Conservation (phyloP, 1,284 basidiomycete species). For the Melanopsichium pennsylvanicum region DNA sequence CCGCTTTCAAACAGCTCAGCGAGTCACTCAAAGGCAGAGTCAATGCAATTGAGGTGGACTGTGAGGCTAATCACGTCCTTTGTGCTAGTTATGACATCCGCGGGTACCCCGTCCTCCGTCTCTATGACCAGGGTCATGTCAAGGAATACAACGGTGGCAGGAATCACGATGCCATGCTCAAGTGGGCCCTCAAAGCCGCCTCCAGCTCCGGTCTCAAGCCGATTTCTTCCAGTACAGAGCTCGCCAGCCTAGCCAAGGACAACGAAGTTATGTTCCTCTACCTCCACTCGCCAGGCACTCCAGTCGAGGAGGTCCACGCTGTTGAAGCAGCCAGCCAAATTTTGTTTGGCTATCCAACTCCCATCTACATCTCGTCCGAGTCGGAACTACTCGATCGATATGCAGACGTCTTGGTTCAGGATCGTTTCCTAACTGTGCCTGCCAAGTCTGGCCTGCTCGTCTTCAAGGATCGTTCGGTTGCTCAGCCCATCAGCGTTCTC, state of each 20-base stretch:
- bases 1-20: conserved; percentile 49
- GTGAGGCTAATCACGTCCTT: conserved; percentile 46
- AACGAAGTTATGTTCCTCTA: conserved; percentile 60
- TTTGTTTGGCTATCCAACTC: conserved; percentile 25
- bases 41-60: conserved; percentile 62
- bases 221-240: conserved; percentile 30
- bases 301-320: conserved; percentile 15
- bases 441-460: conserved; percentile 53
- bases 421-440: conserved; percentile 5
- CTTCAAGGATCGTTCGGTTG: conserved; percentile 57
- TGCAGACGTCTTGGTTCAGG: conserved; percentile 13
- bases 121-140: conserved; percentile 54
- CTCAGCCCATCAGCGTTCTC: conserved; percentile 36
- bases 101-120: conserved; percentile 55
- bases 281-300: conserved; percentile 42
- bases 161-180: conserved; percentile 53
- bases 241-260: conserved; percentile 24
- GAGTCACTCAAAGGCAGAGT: conserved; percentile 50
- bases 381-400: conserved; percentile 46
- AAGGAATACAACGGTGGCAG: conserved; percentile 55
- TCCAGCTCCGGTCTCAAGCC: conserved; percentile 35
- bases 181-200: conserved; percentile 56
- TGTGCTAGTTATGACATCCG: conserved; percentile 48
- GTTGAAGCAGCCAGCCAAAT: conserved; percentile 30
- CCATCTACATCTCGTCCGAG: conserved; percentile 45